phyloP scores from a whole-genome alignment of 1,284 basidiomycete genomes.

The Agaricales sp. region DNA sequence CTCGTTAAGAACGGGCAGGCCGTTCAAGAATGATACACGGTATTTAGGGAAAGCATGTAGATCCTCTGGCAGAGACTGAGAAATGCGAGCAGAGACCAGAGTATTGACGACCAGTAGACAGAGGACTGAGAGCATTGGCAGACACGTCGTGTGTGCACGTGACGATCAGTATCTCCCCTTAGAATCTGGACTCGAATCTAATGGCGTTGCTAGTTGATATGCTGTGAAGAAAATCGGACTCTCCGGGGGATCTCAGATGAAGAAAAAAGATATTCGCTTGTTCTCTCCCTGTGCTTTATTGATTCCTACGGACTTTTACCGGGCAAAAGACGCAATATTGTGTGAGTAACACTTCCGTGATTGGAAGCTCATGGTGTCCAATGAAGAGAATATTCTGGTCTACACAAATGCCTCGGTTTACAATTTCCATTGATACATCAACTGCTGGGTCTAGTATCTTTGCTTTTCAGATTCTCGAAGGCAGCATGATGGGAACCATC shows the following conservation, averaged over 20 bases:
- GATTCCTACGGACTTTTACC: background rate
- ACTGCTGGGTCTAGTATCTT: background rate
- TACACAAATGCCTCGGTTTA: too few relatives aligned
- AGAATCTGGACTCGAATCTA: background rate
- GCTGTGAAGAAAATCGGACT: background rate
- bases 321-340: background rate
- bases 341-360: background rate
- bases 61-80: slow-evolving; percentile 71
- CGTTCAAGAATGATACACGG: slow-evolving; percentile 72
- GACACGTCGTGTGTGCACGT: background rate
- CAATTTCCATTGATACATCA: background rate
- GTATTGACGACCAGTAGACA: slow-evolving; percentile 8
- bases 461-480: too few relatives aligned
- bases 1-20: slow-evolving; percentile 61
- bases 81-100: slow-evolving; percentile 30
- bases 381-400: too few relatives aligned
- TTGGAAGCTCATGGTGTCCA: background rate
- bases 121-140: slow-evolving; percentile 6
- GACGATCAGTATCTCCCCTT: background rate
- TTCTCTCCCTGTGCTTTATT: too few relatives aligned
- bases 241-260: background rate
- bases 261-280: background rate
- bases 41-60: slow-evolving; percentile 79
- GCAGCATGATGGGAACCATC: background rate
- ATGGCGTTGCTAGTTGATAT: background rate